phyloP scores from a whole-genome alignment of 331 rosid species.

The Malus hybrid region DNA sequence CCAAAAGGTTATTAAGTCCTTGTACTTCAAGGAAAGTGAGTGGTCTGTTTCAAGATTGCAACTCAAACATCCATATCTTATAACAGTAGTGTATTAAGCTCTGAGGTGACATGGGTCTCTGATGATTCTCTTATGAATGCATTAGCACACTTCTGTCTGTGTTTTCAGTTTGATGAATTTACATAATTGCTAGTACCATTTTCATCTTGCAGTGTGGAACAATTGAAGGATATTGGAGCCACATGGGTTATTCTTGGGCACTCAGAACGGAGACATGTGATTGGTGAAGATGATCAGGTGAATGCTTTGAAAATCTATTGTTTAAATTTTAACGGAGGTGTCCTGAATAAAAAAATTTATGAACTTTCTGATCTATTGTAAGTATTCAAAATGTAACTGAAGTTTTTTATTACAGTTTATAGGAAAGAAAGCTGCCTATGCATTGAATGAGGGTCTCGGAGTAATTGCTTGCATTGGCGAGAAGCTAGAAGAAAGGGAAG shows the following conservation, averaged over 20 bases:
- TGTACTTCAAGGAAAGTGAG: background rate
- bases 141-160: background rate
- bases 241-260: conserved; percentile 65
- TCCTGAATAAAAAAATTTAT: conserved; percentile 8
- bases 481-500: conserved; percentile 82
- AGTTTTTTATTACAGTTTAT: conserved; percentile 61
- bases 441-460: conserved; percentile 86
- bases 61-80: background rate
- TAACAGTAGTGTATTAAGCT: background rate
- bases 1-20: background rate
- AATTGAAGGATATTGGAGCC: conserved; percentile 51
- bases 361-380: conserved; percentile 9
- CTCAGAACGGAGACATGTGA: conserved; percentile 88
- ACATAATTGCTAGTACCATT: background rate
- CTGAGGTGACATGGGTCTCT: background rate
- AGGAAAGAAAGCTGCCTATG: conserved; percentile 98
- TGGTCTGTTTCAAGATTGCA: background rate
- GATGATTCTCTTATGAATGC: background rate
- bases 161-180: background rate
- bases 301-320: conserved; percentile 2
- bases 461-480: conserved; percentile 99
- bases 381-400: conserved; percentile 21
- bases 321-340: background rate
- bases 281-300: conserved; percentile 96
- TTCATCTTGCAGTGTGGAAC: conserved; percentile 63